Evolutionary conservation across 164 flowering plant species (phyloP).

Genomic region (Berberis vulgaris): DNA sequence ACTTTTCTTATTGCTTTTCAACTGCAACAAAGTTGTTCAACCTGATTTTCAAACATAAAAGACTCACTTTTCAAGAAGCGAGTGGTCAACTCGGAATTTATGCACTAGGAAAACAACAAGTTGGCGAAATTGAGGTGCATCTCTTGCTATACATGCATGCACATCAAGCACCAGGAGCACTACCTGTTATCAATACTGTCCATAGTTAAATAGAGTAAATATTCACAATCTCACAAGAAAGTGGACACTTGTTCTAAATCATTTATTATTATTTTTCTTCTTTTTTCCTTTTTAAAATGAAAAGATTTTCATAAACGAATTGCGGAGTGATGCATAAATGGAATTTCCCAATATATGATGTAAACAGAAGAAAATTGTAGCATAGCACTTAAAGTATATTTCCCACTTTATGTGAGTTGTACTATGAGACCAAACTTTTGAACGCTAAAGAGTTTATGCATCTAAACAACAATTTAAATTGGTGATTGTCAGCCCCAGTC

Average conservation of each 20-base stretch:
- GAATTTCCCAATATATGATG: too few species aligned
- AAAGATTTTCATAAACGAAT: too few species aligned
- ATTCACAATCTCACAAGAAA: neutral
- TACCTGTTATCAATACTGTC: conserved; percentile 39
- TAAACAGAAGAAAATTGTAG: too few species aligned
- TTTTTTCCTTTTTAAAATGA: too few species aligned
- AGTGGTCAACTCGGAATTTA: conserved; percentile 58
- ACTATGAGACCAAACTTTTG: too few species aligned
- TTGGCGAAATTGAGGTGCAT: conserved; percentile 61
- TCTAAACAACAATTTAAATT: too few species aligned
- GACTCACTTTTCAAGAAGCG: conserved; percentile 89
- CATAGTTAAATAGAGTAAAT: neutral
- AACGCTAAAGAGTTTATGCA: too few species aligned
- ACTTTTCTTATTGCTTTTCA: neutral
- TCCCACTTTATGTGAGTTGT: too few species aligned
- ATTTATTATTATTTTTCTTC: too few species aligned
- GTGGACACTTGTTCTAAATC: neutral
- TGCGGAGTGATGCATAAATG: too few species aligned
- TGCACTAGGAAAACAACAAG: conserved; percentile 69
- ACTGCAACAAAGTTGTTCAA: neutral
- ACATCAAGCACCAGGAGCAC: conserved; percentile 91
- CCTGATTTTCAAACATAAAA: conserved; percentile 1
- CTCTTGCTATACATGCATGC: conserved; percentile 94
- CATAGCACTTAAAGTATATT: too few species aligned
- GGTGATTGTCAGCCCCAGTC: too few species aligned